Base-by-base conservation (phyloP, 495 filamentous ascomycete genomes). In the Xylaria scruposa region DNA sequence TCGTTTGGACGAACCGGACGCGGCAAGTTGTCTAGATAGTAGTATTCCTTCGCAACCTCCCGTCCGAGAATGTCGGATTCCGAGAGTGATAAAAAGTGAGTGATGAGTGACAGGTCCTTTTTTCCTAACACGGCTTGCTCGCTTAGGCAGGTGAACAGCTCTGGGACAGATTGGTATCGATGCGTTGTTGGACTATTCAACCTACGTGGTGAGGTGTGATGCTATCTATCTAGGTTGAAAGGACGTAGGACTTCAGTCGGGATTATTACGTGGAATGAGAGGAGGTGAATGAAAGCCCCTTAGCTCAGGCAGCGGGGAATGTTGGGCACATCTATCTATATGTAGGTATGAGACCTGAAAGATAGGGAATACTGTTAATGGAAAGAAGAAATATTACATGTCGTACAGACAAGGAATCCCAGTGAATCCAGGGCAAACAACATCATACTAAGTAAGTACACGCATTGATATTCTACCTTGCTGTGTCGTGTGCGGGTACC, bases 241-340 rank as follows among this genome's bases (percentile, higher is more conserved):
- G 29, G 31, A 44, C 29, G 66, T 21, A 31, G 51, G 29, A 68
- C 33, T 31, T 58, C 51, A 24, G 24, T 49, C 5, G 42, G 59
- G 24, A 63, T 21, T 8, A 31, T 33, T 60, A 38, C 58, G 49
- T 54, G 31, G 65, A 56, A 38, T 38, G 49, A 38, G n/a, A 31
- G 21, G 65, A 65, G 62, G 33, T 54, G 46, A 70, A 53, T 31
- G 2, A 40, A 8, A 36, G 15, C 2, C 47, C 53, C 1, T 36
- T 42, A 40, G 47, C 21, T 44, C 44, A 64, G 68, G 68, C 68
- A 53, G 46, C 56, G 31, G 56, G 68, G 46, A 70, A 70, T 70
- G 68, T 56, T 62, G 44, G 58, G 68, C 44, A 70, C 59, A 38
- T 64, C 42, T 54, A 56, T 49, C 29, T 31, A 31, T 31, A 31